Conservation (phyloP, 345 rosid genomes). For the Gossypium longicalyx region DNA sequence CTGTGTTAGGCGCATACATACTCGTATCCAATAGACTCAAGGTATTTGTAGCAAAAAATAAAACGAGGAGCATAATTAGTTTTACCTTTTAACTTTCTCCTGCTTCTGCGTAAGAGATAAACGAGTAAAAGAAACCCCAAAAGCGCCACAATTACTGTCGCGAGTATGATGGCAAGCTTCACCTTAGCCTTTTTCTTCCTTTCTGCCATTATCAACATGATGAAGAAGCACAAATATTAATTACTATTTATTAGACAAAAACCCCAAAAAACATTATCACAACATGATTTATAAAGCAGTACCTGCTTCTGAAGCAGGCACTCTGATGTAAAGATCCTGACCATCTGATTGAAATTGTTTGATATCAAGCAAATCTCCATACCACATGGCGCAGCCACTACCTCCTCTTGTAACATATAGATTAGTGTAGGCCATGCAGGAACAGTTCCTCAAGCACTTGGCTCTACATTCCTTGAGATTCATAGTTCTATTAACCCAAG, state of each 20-base stretch:
- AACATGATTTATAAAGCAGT: not conserved
- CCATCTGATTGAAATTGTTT: not conserved
- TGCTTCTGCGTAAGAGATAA: not conserved
- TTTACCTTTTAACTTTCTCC: slow-evolving; percentile 14
- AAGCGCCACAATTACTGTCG: not conserved
- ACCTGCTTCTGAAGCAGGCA: slow-evolving; percentile 33
- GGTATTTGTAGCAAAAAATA: too few species aligned
- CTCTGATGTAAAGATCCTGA: slow-evolving; percentile 51
- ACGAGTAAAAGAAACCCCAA: not conserved
- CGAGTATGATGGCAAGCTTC: not conserved
- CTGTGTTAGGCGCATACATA: too few species aligned
- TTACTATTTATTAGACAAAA: not conserved
- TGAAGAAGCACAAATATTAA: not conserved
- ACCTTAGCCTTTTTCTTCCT: not conserved
- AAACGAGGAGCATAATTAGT: not conserved
- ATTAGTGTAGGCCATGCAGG: slow-evolving; percentile 14
- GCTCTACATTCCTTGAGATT: slow-evolving; percentile 8
- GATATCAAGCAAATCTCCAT: slow-evolving; percentile 19
- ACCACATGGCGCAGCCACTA: slow-evolving; percentile 18
- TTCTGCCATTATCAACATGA: not conserved
- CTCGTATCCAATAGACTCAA: too few species aligned
- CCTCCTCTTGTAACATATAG: not conserved
- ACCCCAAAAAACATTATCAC: not conserved
- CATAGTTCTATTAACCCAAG: slow-evolving; percentile 23
- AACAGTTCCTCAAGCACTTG: slow-evolving; percentile 15